phyloP scores from a whole-genome alignment of 306 rosid species.

The Dryas alaskensis region DNA sequence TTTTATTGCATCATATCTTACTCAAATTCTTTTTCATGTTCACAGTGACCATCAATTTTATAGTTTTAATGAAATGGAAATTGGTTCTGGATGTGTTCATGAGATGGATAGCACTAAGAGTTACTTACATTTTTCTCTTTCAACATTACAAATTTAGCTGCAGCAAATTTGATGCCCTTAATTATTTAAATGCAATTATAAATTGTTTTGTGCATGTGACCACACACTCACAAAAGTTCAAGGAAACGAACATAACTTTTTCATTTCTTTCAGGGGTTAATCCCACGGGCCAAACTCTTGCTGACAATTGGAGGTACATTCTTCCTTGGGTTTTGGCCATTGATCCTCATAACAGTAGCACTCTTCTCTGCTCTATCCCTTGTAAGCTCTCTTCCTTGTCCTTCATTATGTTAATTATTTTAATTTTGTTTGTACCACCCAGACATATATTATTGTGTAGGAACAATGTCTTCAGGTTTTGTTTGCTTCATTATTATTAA shows the following conservation, averaged over 20 bases:
- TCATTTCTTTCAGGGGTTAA: conserved; percentile 62
- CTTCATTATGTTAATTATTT: conserved; percentile 5
- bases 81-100: background rate
- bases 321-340: conserved; percentile 90
- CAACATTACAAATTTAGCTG: background rate
- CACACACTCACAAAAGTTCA: background rate
- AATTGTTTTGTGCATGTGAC: background rate
- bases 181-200: background rate
- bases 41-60: background rate
- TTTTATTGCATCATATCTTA: background rate
- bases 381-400: conserved; percentile 46
- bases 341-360: conserved; percentile 66
- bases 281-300: conserved; percentile 87
- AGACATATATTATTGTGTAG: background rate
- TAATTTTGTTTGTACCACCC: conserved; percentile 5
- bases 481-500: conserved; percentile 1
- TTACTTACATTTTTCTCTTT: background rate
- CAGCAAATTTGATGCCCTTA: background rate
- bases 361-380: conserved; percentile 66
- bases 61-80: background rate
- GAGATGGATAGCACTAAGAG: background rate
- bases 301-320: conserved; percentile 92
- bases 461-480: background rate
- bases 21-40: background rate
- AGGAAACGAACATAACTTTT: conserved; percentile 18